Conservation (phyloP, 1,139 yeast genomes). For the Pichia terricola region DNA sequence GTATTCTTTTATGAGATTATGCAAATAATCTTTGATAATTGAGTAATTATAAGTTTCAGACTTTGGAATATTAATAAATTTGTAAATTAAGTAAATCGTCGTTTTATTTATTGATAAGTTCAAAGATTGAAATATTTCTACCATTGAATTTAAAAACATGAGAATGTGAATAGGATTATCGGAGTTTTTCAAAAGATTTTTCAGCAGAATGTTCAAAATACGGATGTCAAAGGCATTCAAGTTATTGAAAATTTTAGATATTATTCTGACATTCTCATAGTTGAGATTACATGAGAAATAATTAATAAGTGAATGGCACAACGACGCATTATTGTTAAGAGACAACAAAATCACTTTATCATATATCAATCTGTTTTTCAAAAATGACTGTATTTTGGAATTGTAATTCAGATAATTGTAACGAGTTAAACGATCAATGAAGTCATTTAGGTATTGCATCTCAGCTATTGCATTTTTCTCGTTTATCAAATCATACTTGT, state of each 20-base stretch:
- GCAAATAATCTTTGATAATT: neutral
- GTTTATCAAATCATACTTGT: conserved; percentile 4
- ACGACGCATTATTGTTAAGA: neutral
- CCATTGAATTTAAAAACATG: neutral
- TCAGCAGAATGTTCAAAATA: conserved; percentile 4
- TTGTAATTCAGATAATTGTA: conserved; percentile 5
- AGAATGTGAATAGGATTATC: neutral
- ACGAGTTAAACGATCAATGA: conserved; percentile 3
- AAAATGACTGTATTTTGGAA: conserved; percentile 3
- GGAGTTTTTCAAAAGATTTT: neutral
- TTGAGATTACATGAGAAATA: conserved; percentile 2
- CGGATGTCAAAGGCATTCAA: conserved; percentile 4
- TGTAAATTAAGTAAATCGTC: conserved; percentile 4
- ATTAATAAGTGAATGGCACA: conserved; percentile 2
- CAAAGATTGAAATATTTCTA: neutral
- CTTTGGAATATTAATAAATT: neutral
- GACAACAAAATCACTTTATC: neutral
- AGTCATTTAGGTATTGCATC: neutral
- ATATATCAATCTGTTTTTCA: conserved; percentile 4
- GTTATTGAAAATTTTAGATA: neutral
- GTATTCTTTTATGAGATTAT: neutral
- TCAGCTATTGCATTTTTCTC: conserved; percentile 3
- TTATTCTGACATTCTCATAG: neutral
- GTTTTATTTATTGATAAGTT: conserved; percentile 2
- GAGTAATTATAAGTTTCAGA: neutral